Evolutionary conservation across 768 basidiomycete species (phyloP).

Genomic region (Coprinopsis strossmayeri): DNA sequence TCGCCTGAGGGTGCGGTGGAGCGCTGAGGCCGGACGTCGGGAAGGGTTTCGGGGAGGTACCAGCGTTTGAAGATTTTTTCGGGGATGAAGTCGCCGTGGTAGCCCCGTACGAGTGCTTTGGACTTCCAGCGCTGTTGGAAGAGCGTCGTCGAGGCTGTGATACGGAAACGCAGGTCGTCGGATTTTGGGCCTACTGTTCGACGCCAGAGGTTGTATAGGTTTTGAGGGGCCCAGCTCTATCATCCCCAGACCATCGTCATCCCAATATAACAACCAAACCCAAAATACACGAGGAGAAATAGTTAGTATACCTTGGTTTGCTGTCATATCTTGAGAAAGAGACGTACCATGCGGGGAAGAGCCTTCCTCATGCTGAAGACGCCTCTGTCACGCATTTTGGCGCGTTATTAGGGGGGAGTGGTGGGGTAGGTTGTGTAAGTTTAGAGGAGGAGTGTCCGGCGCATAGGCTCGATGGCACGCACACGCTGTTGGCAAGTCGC

Average conservation of each 20-base stretch:
- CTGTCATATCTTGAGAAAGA: background rate
- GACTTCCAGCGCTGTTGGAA: constrained; percentile 91
- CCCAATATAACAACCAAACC: background rate
- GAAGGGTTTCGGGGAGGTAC: constrained; percentile 85
- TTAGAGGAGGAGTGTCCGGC: background rate
- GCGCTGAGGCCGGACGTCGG: constrained; percentile 70
- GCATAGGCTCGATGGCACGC: background rate
- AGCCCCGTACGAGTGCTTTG: constrained; percentile 82
- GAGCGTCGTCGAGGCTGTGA: constrained; percentile 48
- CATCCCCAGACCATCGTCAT: too few relatives aligned
- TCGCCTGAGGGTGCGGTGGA: constrained; percentile 30
- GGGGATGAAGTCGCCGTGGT: constrained; percentile 92
- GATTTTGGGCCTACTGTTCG: constrained; percentile 51
- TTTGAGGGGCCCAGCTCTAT: constrained; percentile 84
- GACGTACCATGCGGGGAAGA: constrained; percentile 74
- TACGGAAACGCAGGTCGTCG: constrained; percentile 53
- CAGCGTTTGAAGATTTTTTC: constrained; percentile 92
- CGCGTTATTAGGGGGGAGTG: background rate
- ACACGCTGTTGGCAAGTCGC: background rate
- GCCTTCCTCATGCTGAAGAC: constrained; percentile 37
- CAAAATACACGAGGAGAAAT: background rate
- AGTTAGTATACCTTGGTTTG: background rate
- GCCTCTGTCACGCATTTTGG: constrained; percentile 32
- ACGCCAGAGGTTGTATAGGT: constrained; percentile 85
- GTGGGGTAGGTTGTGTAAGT: background rate